Conservation (phyloP, 306 rosid genomes). For the Trifolium dubium region DNA sequence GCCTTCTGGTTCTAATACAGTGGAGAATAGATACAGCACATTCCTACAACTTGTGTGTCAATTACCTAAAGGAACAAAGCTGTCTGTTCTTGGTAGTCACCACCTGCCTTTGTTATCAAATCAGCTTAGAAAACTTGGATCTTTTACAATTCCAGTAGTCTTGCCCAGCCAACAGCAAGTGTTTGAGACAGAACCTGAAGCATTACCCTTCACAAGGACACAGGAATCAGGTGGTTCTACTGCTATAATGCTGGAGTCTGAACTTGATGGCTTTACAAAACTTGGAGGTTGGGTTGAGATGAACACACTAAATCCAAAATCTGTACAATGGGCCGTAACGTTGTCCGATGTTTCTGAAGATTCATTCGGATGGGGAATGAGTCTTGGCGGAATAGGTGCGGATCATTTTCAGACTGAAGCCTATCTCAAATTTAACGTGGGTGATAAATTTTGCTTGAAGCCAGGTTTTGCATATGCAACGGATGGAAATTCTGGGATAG, state of each 20-base stretch:
- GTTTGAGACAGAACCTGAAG: slow-evolving; percentile 52
- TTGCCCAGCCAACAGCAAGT: slow-evolving; percentile 35
- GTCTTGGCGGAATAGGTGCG: slow-evolving; percentile 57
- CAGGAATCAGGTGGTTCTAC: slow-evolving; percentile 51
- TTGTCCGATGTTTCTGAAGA: slow-evolving; percentile 75
- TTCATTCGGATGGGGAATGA: slow-evolving; percentile 80
- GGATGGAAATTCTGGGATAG: slow-evolving; percentile 58
- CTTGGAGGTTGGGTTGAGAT: slow-evolving; percentile 89
- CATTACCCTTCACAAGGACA: slow-evolving; percentile 36
- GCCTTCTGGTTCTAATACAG: slow-evolving; percentile 45
- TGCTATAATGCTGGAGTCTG: slow-evolving; percentile 68
- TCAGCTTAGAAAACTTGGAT: slow-evolving; percentile 49
- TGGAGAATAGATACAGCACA: slow-evolving; percentile 59
- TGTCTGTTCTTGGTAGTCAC: slow-evolving; percentile 73
- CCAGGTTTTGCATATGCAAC: slow-evolving; percentile 72
- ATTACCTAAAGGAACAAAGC: slow-evolving; percentile 67
- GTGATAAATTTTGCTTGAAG: slow-evolving; percentile 66
- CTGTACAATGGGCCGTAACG: slow-evolving; percentile 64
- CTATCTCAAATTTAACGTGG: slow-evolving; percentile 66
- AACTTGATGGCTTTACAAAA: slow-evolving; percentile 65
- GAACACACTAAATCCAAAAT: slow-evolving; percentile 52
- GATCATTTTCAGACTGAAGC: slow-evolving; percentile 79
- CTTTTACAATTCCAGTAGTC: slow-evolving; percentile 58
- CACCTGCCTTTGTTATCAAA: slow-evolving; percentile 53
- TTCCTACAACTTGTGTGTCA: slow-evolving; percentile 74